phyloP scores from a whole-genome alignment of 2,329 filamentous ascomycete species.

The Nannizzia gypsea region DNA sequence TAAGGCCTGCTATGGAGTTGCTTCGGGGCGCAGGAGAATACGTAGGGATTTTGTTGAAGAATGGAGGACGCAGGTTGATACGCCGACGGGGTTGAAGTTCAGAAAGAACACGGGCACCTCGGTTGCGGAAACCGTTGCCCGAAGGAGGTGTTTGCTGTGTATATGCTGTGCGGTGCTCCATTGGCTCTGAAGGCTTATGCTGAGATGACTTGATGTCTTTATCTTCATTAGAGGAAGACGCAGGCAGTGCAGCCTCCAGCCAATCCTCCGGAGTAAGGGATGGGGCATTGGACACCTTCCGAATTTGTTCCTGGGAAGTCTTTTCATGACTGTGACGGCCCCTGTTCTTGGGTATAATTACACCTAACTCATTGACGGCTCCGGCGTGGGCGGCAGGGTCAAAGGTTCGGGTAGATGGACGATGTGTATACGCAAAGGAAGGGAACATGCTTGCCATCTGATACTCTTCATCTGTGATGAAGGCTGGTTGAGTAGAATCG shows the following conservation, averaged over 20 bases:
- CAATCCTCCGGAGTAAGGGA: conserved; percentile 33
- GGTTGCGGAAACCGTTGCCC: conserved; percentile 5
- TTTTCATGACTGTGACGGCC: background rate
- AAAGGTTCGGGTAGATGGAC: background rate
- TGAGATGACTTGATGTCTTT: background rate
- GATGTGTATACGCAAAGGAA: conserved; percentile 14
- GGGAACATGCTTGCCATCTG: conserved; percentile 25
- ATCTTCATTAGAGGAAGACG: background rate
- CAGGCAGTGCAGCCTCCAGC: conserved; percentile 29
- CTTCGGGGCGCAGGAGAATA: conserved; percentile 10
- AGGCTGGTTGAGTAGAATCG: conserved; percentile 21
- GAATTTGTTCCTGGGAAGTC: background rate
- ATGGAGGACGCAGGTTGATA: conserved; percentile 26
- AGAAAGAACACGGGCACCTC: conserved; percentile 11
- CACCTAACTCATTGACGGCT: background rate
- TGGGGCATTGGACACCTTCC: conserved; percentile 18
- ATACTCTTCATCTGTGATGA: conserved; percentile 14
- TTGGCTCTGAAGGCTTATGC: background rate
- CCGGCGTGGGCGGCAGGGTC: background rate
- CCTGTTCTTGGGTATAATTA: background rate
- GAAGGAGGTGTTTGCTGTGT: background rate
- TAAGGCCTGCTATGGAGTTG: background rate
- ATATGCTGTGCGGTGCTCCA: background rate
- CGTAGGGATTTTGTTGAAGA: conserved; percentile 23
- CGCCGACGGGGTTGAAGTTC: conserved; percentile 21